Base-by-base conservation (phyloP, 768 basidiomycete genomes). In the Tricholoma bakamatsutake region DNA sequence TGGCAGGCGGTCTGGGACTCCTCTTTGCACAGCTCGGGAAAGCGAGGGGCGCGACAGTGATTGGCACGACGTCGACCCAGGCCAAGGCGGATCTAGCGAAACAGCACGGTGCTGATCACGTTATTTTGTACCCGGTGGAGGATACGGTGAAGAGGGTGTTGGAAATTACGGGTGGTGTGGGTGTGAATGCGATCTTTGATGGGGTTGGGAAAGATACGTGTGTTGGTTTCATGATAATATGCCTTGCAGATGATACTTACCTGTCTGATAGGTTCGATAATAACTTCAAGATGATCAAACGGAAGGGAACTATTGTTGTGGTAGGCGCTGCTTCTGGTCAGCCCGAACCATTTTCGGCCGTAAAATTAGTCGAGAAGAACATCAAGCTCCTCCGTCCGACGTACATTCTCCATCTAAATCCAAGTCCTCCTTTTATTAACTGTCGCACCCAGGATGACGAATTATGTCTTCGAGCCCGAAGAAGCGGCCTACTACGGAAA, bases 201-300 rank as follows among this genome's bases (percentile, higher is more conserved):
- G 96, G 96, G 28, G 93, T 99, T n/a, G 96, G 96, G 1, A 95
- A 90, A 74, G 90, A 93, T 67, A 98, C 94, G 81, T 95, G 71
- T 56, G 88, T 76, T 18, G 31, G 15, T 34, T 13, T 9, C 28
- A 31, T 9, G 1, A 15, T 24, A 27, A 5, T 30, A 28, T 54
- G 10, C 35, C 55, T 43, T 47, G 13, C 50, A 35, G n/a, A 18
- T n/a, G 30, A 31, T 15, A 37, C 30, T n/a, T 48, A 46, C n/a
- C 55, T 18, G 54, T 15, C 52, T 27, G 9, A 18, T 15, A 90
- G 88, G 5, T 89, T 88, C 66, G 88, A 91, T 58, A 78, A 79
- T 57, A 78, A 95, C 73, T 90, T 96, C 72, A 80, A 85, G 68
- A 75, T 93, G 69, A 76, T 90, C 61, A 82, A 82, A 61, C 78